Conservation (phyloP, 106 monocot species). For the Agapanthus africanus region DNA sequence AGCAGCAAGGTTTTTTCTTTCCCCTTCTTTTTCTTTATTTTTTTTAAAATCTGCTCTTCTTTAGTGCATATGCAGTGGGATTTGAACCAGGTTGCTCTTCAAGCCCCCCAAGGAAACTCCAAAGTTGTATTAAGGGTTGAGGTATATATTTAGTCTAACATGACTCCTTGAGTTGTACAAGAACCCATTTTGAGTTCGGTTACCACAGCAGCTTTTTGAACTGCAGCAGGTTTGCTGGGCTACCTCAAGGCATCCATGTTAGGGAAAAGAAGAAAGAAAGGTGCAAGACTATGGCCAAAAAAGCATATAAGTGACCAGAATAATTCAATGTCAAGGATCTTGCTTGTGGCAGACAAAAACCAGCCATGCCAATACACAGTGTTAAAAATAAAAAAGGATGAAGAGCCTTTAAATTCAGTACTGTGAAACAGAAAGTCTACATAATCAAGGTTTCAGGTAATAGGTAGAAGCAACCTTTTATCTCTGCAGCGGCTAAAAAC, state of each 20-base stretch:
- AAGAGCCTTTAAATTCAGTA: background rate
- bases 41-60: too few relatives aligned
- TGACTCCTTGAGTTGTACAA: background rate
- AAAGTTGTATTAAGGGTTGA: too few relatives aligned
- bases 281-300: background rate
- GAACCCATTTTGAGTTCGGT: background rate
- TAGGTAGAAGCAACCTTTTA: background rate
- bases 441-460: background rate
- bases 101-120: too few relatives aligned
- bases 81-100: too few relatives aligned
- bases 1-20: too few relatives aligned
- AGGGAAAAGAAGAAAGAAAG: background rate
- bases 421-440: background rate
- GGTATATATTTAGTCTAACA: too few relatives aligned
- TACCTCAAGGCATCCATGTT: background rate
- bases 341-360: background rate
- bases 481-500: conserved; percentile 49
- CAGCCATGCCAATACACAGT: background rate
- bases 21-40: too few relatives aligned
- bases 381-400: background rate
- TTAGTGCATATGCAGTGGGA: too few relatives aligned
- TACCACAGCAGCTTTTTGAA: background rate
- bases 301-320: background rate
- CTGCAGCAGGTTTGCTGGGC: background rate
- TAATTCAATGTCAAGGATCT: background rate